Evolutionary conservation across 371 early-diverging fungal genomes (phyloP).

Genomic region (Mucor lusitanicus): DNA sequence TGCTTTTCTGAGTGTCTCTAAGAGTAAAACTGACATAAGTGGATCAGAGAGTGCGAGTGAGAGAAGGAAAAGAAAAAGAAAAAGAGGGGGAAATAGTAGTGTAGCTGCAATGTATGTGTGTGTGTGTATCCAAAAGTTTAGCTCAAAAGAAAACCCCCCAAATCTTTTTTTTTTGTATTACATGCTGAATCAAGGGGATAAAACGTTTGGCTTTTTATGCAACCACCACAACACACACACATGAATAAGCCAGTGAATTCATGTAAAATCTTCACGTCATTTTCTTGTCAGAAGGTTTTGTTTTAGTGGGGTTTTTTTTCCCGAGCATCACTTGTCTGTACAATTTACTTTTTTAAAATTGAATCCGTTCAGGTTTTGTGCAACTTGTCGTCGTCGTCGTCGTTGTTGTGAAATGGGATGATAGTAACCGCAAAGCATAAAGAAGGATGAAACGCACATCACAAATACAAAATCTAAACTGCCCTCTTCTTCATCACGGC

Average conservation of each 20-base stretch:
- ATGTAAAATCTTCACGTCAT: constrained; percentile 3
- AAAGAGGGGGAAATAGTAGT: background rate
- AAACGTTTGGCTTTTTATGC: constrained; percentile 4
- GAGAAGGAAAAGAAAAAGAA: background rate
- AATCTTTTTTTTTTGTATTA: background rate
- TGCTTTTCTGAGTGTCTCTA: constrained; percentile 40
- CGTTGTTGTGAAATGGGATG: background rate
- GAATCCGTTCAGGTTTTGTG: constrained; percentile 3
- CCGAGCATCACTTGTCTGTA: background rate
- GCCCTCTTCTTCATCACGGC: background rate
- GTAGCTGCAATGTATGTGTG: background rate
- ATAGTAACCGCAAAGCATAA: background rate
- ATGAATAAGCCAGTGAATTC: background rate
- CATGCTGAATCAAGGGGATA: background rate
- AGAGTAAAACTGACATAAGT: constrained; percentile 26
- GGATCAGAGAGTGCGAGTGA: background rate
- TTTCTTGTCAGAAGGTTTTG: constrained; percentile 3
- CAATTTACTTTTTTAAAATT: constrained; percentile 2
- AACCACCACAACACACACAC: too few species aligned
- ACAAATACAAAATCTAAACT: background rate
- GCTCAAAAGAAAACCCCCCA: background rate
- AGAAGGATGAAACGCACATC: background rate
- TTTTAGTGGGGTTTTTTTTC: constrained; percentile 4
- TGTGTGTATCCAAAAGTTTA: background rate
- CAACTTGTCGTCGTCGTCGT: background rate